Evolutionary conservation across 352 stramenopile genomes (phyloP), one percentile per base, ranked within the genome.

Genomic region (Pythium phragmitis): DNA sequence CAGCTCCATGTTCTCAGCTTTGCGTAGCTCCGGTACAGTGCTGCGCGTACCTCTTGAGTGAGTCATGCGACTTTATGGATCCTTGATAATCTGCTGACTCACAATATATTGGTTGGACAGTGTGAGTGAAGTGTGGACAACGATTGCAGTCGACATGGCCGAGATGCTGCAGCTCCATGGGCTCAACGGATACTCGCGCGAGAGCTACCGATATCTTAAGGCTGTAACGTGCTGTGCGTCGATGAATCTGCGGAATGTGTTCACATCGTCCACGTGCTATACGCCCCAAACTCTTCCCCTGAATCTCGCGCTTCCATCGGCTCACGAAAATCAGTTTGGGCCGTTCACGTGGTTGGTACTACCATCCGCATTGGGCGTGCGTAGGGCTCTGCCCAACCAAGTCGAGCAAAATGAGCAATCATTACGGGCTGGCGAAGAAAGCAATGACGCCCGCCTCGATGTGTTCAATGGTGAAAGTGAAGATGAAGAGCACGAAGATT

Each of bases 231-330:
- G 89, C 47, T 92, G 85, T 50, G 73, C 80, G 2, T 77, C 76
- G 41, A 82, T 89, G 73, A 91, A 87, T 33, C 47, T 85, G 8
- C 73, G 85, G 3, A 91, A 89, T 46, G 67, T 91, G 28, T 79
- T 91, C 46, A 74, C 75, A 5, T 89, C 80, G 14, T 67, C 77
- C 4, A 81, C 64, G 12, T 49, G 77, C 7, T 92, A 82, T 23
- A 68, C 57, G 4, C 19, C 30, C 2, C 19, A 88, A 71, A 89
- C 65, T n/a, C 64, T 91, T 16, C 67, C 67, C 5, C 7, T 8
- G 0, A 56, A 36, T 9, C 49, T 73, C 6, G 52, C 61, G 11
- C 56, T 73, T 17, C 57, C 67, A 12, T 41, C 21, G 4, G 50
- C 50, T 7, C 39, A 57, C 28, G 67, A 63, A 19, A 63, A 59